Evolutionary conservation across 441 rosid species (phyloP).

Genomic region (Populus hybrid): DNA sequence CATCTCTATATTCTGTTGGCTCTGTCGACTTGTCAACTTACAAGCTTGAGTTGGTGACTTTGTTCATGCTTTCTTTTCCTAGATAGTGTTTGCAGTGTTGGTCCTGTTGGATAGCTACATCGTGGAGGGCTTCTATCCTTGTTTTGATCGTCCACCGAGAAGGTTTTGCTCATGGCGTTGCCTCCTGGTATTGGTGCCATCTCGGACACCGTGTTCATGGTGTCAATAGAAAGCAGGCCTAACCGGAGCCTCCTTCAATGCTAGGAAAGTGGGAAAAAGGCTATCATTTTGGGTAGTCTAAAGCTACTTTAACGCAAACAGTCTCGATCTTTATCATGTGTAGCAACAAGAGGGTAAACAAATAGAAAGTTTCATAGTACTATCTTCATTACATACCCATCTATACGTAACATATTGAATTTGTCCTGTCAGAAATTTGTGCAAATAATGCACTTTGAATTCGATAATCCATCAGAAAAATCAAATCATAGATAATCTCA

Average conservation of each 20-base stretch:
- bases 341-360: too few species aligned
- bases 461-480: not conserved
- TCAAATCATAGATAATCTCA: not conserved
- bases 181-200: constrained; percentile 74
- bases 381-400: too few species aligned
- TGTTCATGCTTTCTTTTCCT: constrained; percentile 54
- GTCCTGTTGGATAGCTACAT: constrained; percentile 61
- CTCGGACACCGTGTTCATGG: constrained; percentile 48
- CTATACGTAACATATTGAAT: not conserved
- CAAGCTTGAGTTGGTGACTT: constrained; percentile 57
- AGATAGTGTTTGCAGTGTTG: constrained; percentile 50
- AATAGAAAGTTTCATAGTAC: too few species aligned
- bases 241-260: too few species aligned
- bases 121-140: constrained; percentile 57
- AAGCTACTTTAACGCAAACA: too few species aligned
- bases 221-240: constrained; percentile 7
- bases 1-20: constrained; percentile 21
- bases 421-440: not conserved
- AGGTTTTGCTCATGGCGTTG: constrained; percentile 53
- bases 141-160: constrained; percentile 41
- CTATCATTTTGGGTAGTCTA: too few species aligned
- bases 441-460: not conserved
- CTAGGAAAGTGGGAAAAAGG: too few species aligned
- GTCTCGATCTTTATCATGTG: too few species aligned
- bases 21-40: constrained; percentile 43